phyloP scores from a whole-genome alignment of 73 alveolate species.

The Symbiodinium pilosum region DNA sequence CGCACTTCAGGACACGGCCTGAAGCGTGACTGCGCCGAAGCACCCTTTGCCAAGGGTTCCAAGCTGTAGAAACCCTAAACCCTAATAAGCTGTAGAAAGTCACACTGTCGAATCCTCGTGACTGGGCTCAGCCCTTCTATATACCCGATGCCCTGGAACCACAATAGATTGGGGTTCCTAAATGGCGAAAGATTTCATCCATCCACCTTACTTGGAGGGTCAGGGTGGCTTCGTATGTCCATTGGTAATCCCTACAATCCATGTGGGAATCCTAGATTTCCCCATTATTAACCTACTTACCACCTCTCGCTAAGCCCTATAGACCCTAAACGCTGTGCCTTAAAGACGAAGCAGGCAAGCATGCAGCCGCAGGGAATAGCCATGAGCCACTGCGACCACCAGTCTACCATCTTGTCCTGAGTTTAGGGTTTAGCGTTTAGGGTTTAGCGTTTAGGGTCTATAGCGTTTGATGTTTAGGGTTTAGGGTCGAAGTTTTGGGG shows the following conservation, averaged over 20 bases:
- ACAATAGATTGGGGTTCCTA: not conserved
- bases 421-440: not conserved
- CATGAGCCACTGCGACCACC: slow-evolving; percentile 92
- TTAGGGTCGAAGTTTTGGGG: not conserved
- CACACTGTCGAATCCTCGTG: no score
- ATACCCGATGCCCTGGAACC: no score
- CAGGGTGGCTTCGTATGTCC: slow-evolving; percentile 20
- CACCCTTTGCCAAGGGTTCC: no score
- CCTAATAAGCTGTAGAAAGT: no score
- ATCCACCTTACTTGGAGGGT: slow-evolving; percentile 35
- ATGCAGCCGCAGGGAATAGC: slow-evolving; percentile 67
- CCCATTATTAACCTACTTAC: slow-evolving; percentile 80
- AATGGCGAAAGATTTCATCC: slow-evolving; percentile 19
- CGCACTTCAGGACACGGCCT: no score
- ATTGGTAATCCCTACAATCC: not conserved
- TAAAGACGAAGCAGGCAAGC: slow-evolving; percentile 76
- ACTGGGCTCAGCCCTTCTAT: no score
- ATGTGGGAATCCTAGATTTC: slow-evolving; percentile 24
- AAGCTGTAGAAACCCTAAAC: no score
- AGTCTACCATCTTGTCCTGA: slow-evolving; percentile 83
- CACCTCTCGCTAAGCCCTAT: not conserved
- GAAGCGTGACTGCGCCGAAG: no score
- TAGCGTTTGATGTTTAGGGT: not conserved
- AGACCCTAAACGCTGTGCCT: not conserved
- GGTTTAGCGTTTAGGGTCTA: not conserved